Evolutionary conservation across 805 yeast species (phyloP), one percentile per base, ranked within the genome.

Genomic region (Starmerella bombi): DNA sequence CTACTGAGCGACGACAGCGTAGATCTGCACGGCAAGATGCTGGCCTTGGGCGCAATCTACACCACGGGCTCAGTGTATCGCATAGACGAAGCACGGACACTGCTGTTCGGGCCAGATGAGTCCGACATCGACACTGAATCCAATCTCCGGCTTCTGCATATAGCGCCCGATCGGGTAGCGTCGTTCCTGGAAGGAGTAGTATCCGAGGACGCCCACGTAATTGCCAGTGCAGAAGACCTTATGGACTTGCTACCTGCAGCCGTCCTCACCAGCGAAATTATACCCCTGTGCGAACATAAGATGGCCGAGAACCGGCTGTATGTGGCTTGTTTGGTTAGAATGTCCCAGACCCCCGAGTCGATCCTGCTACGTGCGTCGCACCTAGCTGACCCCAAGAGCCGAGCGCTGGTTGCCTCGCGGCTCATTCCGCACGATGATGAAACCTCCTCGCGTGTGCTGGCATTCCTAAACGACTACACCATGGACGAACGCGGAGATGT

Each of bases 401-500:
- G 56, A 0, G 45, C 46, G 3, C 18, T 37, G 20, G 56, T 49
- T 2, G 39, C 46, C 3, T 5, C 17, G 25, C 25, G 16, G 3
- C 10, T 21, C 2, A 12, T 9, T 14, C 15, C 17, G 5, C 10
- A 16, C n/a, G 43, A 18, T 9, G 33, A 19, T 1, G 34, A 25
- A 8, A 17, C 8, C 17, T n/a, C n/a, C n/a, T n/a, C n/a, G n/a
- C n/a, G n/a, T n/a, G 28, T 48, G 1, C 34, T 67, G 1, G 48
- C 46, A 1, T 69, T 72, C 25, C 58, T 88, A 12, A 77, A 78
- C 46, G 95, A 86, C 51, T 84, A 85, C 56, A 73, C 93, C 0
- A 61, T 71, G 2, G 80, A 88, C 0, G 72, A 73, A 21, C 80
- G 82, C 53, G 97, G 97, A 8, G 97, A 86, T 60, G 86, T 85